A percentile compares a stretch with the other conserved stretches of the same genome.
phyloP scores from a whole-genome alignment of 2,329 filamentous ascomycete species.

The Lachnum nothofagi region DNA sequence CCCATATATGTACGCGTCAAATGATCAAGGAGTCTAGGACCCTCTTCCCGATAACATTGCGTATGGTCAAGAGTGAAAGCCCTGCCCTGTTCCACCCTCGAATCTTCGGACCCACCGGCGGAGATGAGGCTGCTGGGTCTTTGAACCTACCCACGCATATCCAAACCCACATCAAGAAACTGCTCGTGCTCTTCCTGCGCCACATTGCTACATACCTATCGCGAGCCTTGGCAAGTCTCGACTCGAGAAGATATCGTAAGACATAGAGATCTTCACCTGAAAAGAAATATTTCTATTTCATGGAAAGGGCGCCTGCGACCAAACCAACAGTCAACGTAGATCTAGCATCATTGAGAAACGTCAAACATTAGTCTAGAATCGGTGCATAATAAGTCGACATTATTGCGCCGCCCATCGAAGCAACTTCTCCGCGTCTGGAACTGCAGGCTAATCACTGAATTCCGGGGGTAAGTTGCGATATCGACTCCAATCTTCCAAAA shows the following conservation, averaged over 20 bases:
- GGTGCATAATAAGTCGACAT: no score
- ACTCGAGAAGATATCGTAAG: no score
- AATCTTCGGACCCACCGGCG: constrained; percentile 14
- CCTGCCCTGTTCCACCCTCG: constrained; percentile 5
- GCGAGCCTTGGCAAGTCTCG: background rate
- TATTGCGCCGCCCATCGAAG: background rate
- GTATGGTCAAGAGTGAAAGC: background rate
- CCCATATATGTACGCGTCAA: constrained; percentile 19
- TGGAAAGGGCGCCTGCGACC: no score
- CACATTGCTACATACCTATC: constrained; percentile 7
- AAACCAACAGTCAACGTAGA: background rate
- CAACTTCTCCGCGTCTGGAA: background rate
- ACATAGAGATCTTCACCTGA: no score
- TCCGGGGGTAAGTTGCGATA: background rate
- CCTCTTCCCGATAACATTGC: constrained; percentile 8
- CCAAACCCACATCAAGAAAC: constrained; percentile 14
- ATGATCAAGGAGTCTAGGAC: background rate
- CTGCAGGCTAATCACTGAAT: background rate
- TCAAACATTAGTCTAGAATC: no score
- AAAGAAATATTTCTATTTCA: no score
- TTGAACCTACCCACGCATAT: constrained; percentile 2
- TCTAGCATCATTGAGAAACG: background rate
- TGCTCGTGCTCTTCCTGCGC: constrained; percentile 8
- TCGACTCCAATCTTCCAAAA: constrained; percentile 8
- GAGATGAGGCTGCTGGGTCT: constrained; percentile 19